Conservation (phyloP, 495 filamentous ascomycete species). For the Xylaria curta region DNA sequence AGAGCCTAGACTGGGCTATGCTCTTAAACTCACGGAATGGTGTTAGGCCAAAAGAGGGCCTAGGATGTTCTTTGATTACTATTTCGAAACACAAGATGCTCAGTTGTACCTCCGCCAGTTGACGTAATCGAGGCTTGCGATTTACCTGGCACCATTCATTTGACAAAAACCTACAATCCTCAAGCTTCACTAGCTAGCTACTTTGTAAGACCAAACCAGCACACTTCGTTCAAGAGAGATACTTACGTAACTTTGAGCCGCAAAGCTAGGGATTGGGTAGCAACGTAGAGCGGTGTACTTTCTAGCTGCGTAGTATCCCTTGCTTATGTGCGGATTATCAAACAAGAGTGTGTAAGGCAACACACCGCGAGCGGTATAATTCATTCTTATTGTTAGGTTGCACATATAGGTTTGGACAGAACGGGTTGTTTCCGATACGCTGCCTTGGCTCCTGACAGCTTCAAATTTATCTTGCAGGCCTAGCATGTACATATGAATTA, state of each 20-base stretch:
- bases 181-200: background rate
- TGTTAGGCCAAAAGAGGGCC: background rate
- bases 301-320: constrained; percentile 6
- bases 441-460: constrained; percentile 1
- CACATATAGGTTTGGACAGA: background rate
- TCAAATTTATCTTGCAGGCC: background rate
- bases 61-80: constrained; percentile 5
- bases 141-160: background rate
- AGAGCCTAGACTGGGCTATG: constrained; percentile 10
- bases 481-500: background rate
- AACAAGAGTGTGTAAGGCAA: constrained; percentile 7
- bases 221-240: constrained; percentile 1
- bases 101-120: constrained; percentile 4
- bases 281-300: background rate
- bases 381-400: background rate
- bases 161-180: background rate
- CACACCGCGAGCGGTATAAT: background rate
- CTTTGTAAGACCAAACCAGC: background rate
- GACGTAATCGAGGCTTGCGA: background rate
- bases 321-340: background rate
- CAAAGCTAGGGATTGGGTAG: background rate
- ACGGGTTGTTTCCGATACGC: constrained; percentile 27
- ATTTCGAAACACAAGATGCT: background rate
- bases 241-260: constrained; percentile 7
- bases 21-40: constrained; percentile 9